Percentiles rank a stretch among this genome's conserved stretches.
Conservation (phyloP, 495 filamentous ascomycete species). For the Lineolata rhizophorae region DNA sequence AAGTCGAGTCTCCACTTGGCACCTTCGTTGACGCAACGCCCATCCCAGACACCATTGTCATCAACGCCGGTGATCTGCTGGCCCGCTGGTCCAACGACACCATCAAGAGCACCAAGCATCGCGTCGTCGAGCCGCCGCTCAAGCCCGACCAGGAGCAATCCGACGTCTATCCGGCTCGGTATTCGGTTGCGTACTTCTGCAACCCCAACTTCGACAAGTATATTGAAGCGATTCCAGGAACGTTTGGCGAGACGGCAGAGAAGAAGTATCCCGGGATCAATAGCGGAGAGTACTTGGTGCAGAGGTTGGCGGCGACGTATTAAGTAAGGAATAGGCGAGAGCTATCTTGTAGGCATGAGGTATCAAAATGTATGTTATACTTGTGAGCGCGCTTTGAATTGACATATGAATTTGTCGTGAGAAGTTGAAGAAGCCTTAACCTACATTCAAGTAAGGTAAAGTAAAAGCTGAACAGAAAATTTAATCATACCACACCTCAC, state of each 20-base stretch:
- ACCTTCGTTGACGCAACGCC: conserved; percentile 69
- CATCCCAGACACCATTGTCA: conserved; percentile 60
- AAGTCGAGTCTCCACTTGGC: conserved; percentile 58
- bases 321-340: no score
- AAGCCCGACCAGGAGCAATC: conserved; percentile 11
- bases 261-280: conserved; percentile 67
- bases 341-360: no score
- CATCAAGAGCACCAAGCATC: conserved; percentile 72
- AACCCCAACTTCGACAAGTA: conserved; percentile 61
- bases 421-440: no score
- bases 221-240: conserved; percentile 78
- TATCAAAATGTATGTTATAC: no score
- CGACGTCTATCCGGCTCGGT: conserved; percentile 36
- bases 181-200: conserved; percentile 65
- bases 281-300: conserved; percentile 62
- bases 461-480: no score
- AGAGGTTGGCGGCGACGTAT: conserved; percentile 51
- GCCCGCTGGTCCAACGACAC: conserved; percentile 79
- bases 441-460: no score
- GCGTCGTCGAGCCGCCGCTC: conserved; percentile 64
- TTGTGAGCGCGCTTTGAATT: no score
- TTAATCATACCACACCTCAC: no score
- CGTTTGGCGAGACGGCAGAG: conserved; percentile 39
- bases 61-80: conserved; percentile 81
- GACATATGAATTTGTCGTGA: no score